Evolutionary conservation across 345 rosid species (phyloP).

Genomic region (Eucalyptus dawsonii): DNA sequence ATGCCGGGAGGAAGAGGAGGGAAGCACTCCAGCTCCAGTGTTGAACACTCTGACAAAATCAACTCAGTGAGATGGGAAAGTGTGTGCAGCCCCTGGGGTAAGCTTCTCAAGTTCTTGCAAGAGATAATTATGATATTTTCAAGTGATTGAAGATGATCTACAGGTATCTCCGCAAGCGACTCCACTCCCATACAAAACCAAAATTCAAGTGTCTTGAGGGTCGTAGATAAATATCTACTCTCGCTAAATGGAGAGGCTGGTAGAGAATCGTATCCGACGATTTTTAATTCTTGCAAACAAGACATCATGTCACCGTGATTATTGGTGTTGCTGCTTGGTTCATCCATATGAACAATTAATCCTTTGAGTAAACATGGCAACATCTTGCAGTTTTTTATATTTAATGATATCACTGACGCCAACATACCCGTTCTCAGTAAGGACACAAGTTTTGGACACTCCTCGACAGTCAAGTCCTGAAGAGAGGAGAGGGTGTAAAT

Average conservation of each 20-base stretch:
- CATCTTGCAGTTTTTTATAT: accelerated
- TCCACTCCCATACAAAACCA: accelerated
- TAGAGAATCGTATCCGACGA: accelerated
- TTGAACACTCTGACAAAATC: accelerated
- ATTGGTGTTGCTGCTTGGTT: accelerated
- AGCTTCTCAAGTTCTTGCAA: neutral
- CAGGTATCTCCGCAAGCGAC: neutral
- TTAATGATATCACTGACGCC: accelerated
- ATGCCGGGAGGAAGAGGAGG: neutral
- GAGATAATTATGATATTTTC: accelerated
- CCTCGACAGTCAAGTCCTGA: accelerated
- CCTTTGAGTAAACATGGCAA: accelerated
- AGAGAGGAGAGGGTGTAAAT: neutral
- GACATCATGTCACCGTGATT: accelerated
- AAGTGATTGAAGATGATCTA: neutral
- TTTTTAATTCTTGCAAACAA: accelerated
- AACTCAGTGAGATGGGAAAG: accelerated
- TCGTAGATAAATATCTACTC: accelerated
- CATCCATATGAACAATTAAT: neutral
- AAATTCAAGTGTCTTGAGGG: accelerated
- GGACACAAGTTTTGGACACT: accelerated
- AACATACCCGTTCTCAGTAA: accelerated
- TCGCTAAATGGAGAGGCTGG: accelerated
- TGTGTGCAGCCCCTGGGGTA: accelerated
- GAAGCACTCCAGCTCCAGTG: neutral